Evolutionary conservation across 1,139 yeast species (phyloP), one percentile per base, ranked within the genome.

Genomic region (Suhomyces taliae): DNA sequence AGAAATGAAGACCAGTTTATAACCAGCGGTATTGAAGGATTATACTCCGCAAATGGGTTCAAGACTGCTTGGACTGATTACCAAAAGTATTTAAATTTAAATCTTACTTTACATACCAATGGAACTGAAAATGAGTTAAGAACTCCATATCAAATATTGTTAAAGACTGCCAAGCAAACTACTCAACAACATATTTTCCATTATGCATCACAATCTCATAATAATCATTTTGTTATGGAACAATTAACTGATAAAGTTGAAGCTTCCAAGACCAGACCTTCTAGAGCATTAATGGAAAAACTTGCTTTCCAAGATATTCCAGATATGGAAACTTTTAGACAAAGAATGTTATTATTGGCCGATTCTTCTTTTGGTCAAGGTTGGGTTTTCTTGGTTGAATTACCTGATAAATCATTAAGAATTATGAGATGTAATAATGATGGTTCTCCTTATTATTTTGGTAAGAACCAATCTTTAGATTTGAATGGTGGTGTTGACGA

Each of bases 191-290:
- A 82, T 49, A 72, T 87, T 11, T 91, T 86, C 76, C 95, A 90
- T 69, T 82, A 78, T 61, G 97, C 99, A 10, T 87, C 97, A 5
- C 96, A 88, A 65, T 85, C 91, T 2, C 95, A 88, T 70, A 91
- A 90, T 70, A 93, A 93, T 71, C 99, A 93, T 69, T 76, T 93
- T 49, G 90, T 87, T 59, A 83, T 90, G 63, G 84, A 87, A 64
- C 87, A 88, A 59, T 75, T 91, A 49, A 56, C 70, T 27, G 59
- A 66, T 52, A 62, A 60, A 50, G 49, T 61, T 8, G 65, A 58
- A 43, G 76, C 77, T 3, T 53, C 59, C 26, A 56, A 60, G 27
- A 70, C 79, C 10, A 64, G 64, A 52, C 85, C 85, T 9, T 78
- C 83, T 12, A 72, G 81, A 59, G 62, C 69, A 10, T 66, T 82